Conservation (phyloP, 78 protist species). For the Dictyostelium capitatum region DNA sequence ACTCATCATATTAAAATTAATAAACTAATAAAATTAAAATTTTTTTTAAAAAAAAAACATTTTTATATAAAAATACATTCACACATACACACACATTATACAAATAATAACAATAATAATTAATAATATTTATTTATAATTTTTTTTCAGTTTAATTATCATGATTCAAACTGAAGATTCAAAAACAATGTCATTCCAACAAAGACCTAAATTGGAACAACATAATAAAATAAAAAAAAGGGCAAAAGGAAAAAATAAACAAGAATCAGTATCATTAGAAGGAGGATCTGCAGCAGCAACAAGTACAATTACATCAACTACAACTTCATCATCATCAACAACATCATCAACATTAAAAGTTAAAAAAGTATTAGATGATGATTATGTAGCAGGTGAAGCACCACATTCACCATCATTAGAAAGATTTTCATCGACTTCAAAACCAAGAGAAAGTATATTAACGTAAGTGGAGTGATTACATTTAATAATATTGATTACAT, state of each 20-base stretch:
- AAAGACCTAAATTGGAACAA: conserved; percentile 14
- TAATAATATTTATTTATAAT: no score
- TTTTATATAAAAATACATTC: neutral
- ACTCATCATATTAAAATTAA: no score
- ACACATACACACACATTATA: neutral
- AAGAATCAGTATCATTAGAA: neutral
- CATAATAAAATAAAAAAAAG: neutral
- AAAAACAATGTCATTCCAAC: conserved; percentile 7
- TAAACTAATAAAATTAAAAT: no score
- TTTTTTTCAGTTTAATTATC: no score
- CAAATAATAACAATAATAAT: neutral
- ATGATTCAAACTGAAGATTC: conserved; percentile 19
- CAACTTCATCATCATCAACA: neutral
- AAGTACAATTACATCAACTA: neutral
- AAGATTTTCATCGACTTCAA: conserved; percentile 66
- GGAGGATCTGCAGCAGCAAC: neutral
- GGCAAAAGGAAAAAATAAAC: neutral
- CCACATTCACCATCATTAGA: conserved; percentile 78
- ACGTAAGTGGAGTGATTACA: conserved; percentile 61
- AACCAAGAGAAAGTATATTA: conserved; percentile 71
- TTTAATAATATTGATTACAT: neutral
- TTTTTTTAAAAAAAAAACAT: neutral
- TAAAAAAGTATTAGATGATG: neutral
- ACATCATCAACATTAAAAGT: conserved; percentile 2
- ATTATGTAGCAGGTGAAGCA: neutral